Evolutionary conservation across 257 asterid species (phyloP).

Genomic region (Leonotis leonurus): DNA sequence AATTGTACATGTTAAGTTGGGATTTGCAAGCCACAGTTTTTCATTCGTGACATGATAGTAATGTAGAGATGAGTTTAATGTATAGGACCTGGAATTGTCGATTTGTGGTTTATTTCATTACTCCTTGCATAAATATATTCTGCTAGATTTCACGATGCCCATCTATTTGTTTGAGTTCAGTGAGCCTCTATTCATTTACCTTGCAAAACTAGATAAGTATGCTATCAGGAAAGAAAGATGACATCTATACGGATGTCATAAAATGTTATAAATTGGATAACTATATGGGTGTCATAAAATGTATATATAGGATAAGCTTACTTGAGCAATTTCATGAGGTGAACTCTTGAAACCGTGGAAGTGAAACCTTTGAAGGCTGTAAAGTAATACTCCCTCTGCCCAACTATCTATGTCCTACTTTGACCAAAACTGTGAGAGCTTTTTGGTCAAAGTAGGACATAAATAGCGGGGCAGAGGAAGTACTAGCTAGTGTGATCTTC

Average conservation of each 20-base stretch:
- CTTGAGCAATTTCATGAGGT: neutral
- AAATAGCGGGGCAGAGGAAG: no score
- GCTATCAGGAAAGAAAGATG: neutral
- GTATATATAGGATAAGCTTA: conserved; percentile 10
- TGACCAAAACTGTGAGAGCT: no score
- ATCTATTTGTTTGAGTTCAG: neutral
- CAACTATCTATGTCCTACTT: no score
- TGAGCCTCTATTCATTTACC: neutral
- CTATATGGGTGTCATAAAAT: conserved; percentile 1
- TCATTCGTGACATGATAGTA: conserved; percentile 3
- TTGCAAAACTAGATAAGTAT: neutral
- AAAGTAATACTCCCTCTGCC: neutral
- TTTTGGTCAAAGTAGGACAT: no score
- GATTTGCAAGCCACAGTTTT: neutral
- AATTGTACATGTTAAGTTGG: conserved; percentile 1
- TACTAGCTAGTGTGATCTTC: conserved; percentile 1
- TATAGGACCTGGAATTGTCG: neutral
- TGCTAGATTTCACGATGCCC: neutral
- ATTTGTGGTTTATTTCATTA: neutral
- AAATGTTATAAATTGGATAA: conserved; percentile 9
- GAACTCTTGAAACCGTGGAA: neutral
- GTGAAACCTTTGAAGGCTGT: conserved; percentile 1
- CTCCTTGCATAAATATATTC: neutral
- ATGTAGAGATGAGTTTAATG: neutral
- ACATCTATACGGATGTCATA: neutral